A percentile compares a stretch with the other conserved stretches of the same genome.
phyloP scores from a whole-genome alignment of 2,329 filamentous ascomycete genomes.

The Penicillium sclerotigenum region DNA sequence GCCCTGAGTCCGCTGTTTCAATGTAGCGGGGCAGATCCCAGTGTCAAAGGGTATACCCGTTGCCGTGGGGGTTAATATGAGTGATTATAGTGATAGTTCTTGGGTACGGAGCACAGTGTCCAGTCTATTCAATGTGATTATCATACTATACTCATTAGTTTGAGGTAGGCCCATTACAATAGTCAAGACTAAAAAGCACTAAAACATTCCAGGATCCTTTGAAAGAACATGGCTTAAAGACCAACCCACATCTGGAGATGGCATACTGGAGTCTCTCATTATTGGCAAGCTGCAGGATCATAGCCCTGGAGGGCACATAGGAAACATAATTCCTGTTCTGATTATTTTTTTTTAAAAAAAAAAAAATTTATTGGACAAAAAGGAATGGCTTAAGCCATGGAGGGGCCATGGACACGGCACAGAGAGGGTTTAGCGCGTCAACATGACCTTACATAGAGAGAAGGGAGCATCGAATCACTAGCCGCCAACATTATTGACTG shows the following conservation, averaged over 20 bases:
- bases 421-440: constrained; percentile 21
- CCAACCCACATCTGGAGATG: not conserved
- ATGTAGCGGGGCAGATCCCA: constrained; percentile 36
- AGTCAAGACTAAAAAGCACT: not conserved
- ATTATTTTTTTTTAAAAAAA: not conserved
- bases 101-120: not conserved
- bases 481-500: constrained; percentile 9
- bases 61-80: constrained; percentile 23
- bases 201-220: not conserved
- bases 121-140: not conserved
- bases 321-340: not conserved
- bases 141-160: not conserved
- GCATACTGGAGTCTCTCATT: not conserved
- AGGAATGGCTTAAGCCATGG: constrained; percentile 11
- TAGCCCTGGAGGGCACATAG: not conserved
- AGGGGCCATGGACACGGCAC: constrained; percentile 19
- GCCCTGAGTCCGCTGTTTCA: constrained; percentile 28
- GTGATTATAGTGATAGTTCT: constrained; percentile 4
- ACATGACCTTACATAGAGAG: constrained; percentile 21
- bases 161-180: not conserved
- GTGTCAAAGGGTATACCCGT: constrained; percentile 35
- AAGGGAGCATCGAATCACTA: constrained; percentile 9
- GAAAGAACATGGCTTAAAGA: not conserved
- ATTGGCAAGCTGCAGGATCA: not conserved
- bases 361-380: not conserved